Conservation (phyloP, 768 basidiomycete genomes). For the Sarcodon aspratus region DNA sequence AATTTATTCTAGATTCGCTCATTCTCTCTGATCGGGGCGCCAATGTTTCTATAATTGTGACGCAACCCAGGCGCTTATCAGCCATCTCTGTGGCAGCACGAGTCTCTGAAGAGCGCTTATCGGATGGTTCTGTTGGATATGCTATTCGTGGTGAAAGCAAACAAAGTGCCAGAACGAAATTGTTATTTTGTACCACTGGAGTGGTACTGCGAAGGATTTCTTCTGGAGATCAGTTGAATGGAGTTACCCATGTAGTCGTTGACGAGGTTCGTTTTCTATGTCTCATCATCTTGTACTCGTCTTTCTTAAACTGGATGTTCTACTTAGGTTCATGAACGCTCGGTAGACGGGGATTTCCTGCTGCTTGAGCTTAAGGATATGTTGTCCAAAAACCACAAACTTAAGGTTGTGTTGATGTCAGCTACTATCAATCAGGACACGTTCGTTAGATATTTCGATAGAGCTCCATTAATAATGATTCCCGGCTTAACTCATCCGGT, state of each 20-base stretch:
- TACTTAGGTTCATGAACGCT: slow-evolving; percentile 78
- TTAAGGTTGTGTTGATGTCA: slow-evolving; percentile 87
- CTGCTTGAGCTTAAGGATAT: slow-evolving; percentile 77
- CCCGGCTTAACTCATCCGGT: slow-evolving; percentile 79
- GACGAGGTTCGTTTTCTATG: slow-evolving; percentile 55
- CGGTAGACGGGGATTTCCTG: slow-evolving; percentile 84
- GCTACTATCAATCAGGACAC: slow-evolving; percentile 88
- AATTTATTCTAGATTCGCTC: slow-evolving; percentile 80
- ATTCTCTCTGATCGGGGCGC: slow-evolving; percentile 53
- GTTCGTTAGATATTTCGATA: slow-evolving; percentile 74
- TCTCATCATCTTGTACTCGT: neutral
- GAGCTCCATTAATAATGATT: slow-evolving; percentile 73
- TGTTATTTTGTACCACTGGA: slow-evolving; percentile 91
- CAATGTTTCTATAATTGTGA: slow-evolving; percentile 66
- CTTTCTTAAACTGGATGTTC: slow-evolving; percentile 1
- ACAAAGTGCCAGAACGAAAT: slow-evolving; percentile 50
- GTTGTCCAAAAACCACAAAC: slow-evolving; percentile 42
- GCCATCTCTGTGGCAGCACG: slow-evolving; percentile 84
- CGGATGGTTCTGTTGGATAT: slow-evolving; percentile 79
- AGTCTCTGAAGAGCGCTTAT: slow-evolving; percentile 69
- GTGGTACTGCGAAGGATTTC: slow-evolving; percentile 75
- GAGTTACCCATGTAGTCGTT: slow-evolving; percentile 77
- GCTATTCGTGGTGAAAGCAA: slow-evolving; percentile 82
- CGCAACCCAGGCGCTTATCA: slow-evolving; percentile 83
- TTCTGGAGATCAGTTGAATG: slow-evolving; percentile 56